These are phyloP conservation scores for Lithospermum erythrorhizon DNA, from an alignment of 257 asterid genomes.

Conservation along the genomic window DNA sequence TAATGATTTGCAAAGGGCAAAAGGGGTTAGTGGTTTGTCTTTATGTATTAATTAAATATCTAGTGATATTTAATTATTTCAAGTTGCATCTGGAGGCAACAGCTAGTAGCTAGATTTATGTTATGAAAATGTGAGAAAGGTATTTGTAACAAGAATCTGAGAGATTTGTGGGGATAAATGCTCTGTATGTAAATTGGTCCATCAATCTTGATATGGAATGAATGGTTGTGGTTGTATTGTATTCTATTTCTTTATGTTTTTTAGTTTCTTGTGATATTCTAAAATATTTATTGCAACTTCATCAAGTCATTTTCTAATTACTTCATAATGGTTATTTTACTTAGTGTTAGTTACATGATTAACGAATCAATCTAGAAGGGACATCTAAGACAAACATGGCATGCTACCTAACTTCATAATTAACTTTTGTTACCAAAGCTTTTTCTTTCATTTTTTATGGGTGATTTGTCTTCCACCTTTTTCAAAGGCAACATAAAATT, in stretches of 20 bases:
- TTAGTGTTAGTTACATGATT: neutral
- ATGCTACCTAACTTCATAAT: neutral
- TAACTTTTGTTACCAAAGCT: neutral
- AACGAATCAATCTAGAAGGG: neutral
- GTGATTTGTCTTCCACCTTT: too few species aligned
- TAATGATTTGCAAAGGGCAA: neutral
- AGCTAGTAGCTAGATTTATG: neutral
- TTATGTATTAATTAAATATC: too few species aligned
- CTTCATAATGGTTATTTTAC: neutral
- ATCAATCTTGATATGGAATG: neutral
- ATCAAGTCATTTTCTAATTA: neutral
- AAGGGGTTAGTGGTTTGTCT: neutral
- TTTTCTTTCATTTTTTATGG: too few species aligned
- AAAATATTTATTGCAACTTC: neutral
- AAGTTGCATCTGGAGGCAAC: neutral
- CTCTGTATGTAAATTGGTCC: neutral
- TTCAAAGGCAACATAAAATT: too few species aligned
- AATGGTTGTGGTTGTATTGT: neutral
- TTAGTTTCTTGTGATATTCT: neutral
- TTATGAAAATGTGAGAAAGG: neutral
- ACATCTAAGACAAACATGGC: neutral
- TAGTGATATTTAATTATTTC: too few species aligned
- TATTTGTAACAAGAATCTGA: neutral
- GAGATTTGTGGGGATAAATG: neutral
- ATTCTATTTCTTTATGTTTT: neutral